Evolutionary conservation across 495 filamentous ascomycete species (phyloP), one percentile per base, ranked within the genome.

Genomic region (Neurospora sp.): DNA sequence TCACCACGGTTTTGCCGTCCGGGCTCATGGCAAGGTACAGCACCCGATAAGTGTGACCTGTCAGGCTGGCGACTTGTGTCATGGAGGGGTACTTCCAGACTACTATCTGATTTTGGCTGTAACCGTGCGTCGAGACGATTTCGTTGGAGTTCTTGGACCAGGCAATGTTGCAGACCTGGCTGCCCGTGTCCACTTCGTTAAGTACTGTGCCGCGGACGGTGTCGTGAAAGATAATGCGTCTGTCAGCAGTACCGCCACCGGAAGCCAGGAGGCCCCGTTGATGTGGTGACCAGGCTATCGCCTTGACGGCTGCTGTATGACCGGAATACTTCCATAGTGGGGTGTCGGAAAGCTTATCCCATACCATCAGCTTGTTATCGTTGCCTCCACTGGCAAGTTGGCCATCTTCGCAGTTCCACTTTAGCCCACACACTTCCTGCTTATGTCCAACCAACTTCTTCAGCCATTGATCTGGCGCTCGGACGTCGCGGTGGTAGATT

Each of bases 1-100:
- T 99, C 13, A 99, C 96, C 38, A 99, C 92, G 8, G 92, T 92
- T 76, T 93, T 89, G 15, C 96, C 96, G 77, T 98, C 96, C 0
- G 96, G 96, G 74, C 93, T 97, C 94, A 98, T 98, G 8, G 94
- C 94, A 31, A 99, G 87, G 81, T 98, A 99, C 5, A 99, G 86
- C 6, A 99, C 96, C 70, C 96, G 89, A 82, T 94, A 99, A 0
- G 96, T 99, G 81, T 99, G 96, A 0, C 96, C 96, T 0, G 96
- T 98, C 42, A 99, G 84, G 73, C 92, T 96, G 17, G 92, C 96
- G 7, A 99, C 93, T 77, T 98, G 96, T 45, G 92, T 92, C 96
- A 99, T 98, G 78, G 90, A 92, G 2, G 96, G 96, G 79, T 98
- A 98, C 79, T 98, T 98, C 96, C 96, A 99, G 72, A 99, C 91